Evolutionary conservation across 2,329 filamentous ascomycete species (phyloP).

Genomic region (Alternaria dauci): DNA sequence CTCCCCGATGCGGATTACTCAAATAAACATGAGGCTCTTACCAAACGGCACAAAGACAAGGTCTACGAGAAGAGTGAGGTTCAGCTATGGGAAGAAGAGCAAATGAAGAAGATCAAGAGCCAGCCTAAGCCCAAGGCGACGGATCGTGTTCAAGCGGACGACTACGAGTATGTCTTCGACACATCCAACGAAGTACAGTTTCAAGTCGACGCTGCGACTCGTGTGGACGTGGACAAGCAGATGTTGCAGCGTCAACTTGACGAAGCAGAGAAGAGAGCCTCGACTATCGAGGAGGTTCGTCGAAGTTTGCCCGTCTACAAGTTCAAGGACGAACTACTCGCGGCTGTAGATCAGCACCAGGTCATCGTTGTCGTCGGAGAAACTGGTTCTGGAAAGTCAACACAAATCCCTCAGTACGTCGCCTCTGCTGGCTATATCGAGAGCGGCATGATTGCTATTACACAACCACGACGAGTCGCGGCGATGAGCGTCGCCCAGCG

Average conservation of each 20-base stretch:
- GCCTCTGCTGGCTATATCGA: slow-evolving; percentile 54
- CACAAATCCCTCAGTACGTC: slow-evolving; percentile 86
- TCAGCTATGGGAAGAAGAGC: slow-evolving; percentile 94
- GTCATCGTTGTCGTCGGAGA: slow-evolving; percentile 92
- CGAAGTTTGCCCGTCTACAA: slow-evolving; percentile 80
- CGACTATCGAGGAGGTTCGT: slow-evolving; percentile 89
- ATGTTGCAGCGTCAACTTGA: slow-evolving; percentile 82
- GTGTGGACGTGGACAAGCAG: slow-evolving; percentile 77
- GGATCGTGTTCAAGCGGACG: slow-evolving; percentile 78
- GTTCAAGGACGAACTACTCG: slow-evolving; percentile 83
- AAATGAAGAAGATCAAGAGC: slow-evolving; percentile 80
- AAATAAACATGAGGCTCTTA: slow-evolving; percentile 89
- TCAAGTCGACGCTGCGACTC: not conserved
- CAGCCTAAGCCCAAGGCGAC: slow-evolving; percentile 64
- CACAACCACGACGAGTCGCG: slow-evolving; percentile 92
- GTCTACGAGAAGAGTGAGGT: slow-evolving; percentile 86
- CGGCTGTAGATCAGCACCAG: slow-evolving; percentile 86
- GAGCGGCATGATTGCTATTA: slow-evolving; percentile 84
- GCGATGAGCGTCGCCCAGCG: slow-evolving; percentile 98
- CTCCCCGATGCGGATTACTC: slow-evolving; percentile 91
- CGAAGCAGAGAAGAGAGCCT: slow-evolving; percentile 81
- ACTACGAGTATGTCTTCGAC: slow-evolving; percentile 95
- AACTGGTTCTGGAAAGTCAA: slow-evolving; percentile 95
- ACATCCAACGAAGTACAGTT: not conserved
- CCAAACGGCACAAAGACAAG: slow-evolving; percentile 84